Evolutionary conservation across 1,139 yeast species (phyloP).

Genomic region (Candida sojae): DNA sequence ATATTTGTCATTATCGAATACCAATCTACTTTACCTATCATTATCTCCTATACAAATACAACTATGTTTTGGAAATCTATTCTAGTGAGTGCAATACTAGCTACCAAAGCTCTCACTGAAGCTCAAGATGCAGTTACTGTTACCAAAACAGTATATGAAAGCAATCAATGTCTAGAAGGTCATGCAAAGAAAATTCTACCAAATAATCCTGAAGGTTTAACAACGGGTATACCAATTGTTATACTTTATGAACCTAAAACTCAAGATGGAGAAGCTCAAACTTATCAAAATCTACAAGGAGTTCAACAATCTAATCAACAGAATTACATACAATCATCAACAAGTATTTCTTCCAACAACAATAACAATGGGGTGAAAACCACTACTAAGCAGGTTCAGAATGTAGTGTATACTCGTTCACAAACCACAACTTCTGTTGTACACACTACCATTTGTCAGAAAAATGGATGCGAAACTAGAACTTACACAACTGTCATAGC

Average conservation of each 20-base stretch:
- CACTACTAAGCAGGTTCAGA: not conserved
- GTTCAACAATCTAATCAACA: constrained; percentile 1
- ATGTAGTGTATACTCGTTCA: not conserved
- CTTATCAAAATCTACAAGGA: not conserved
- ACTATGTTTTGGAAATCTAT: constrained; percentile 7
- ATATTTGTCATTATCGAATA: not conserved
- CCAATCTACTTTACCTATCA: not conserved
- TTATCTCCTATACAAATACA: not conserved
- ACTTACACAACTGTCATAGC: constrained; percentile 11
- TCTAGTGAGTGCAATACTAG: constrained; percentile 3
- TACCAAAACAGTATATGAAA: constrained; percentile 33
- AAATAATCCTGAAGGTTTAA: constrained; percentile 22
- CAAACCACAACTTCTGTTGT: constrained; percentile 8
- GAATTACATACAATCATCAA: not conserved
- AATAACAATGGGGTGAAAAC: not conserved
- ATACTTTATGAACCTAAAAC: constrained; percentile 27
- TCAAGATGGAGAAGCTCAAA: not conserved
- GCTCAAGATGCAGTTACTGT: constrained; percentile 23
- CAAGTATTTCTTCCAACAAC: not conserved
- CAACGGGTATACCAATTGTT: constrained; percentile 34
- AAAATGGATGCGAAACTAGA: constrained; percentile 13
- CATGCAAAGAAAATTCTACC: constrained; percentile 24
- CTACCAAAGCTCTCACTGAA: constrained; percentile 8
- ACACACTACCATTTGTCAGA: constrained; percentile 15
- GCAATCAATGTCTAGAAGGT: constrained; percentile 29